These are phyloP conservation scores for Eimeria maxima DNA, from an alignment of 169 alveolate species.

Conservation along the genomic window DNA sequence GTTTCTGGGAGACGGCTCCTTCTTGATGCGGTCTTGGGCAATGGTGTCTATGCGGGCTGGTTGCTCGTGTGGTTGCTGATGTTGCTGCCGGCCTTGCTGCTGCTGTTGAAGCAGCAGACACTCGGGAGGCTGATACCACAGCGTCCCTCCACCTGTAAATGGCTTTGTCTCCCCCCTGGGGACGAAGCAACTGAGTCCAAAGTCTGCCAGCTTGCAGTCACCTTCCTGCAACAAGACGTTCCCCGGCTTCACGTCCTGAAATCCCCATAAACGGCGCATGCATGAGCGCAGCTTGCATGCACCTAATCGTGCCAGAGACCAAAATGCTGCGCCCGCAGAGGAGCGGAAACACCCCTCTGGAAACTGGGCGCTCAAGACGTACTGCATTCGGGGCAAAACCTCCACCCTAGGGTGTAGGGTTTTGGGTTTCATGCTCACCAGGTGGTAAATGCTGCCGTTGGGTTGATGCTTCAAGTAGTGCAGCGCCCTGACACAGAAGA, in stretches of 20 bases:
- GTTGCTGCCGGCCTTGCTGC: neutral
- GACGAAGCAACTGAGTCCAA: slow-evolving; percentile 92
- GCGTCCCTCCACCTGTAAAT: slow-evolving; percentile 94
- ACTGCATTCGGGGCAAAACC: neutral
- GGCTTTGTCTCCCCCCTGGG: slow-evolving; percentile 87
- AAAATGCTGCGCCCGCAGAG: neutral
- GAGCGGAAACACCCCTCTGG: neutral
- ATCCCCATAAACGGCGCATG: slow-evolving; percentile 27
- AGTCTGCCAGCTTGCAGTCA: slow-evolving; percentile 93
- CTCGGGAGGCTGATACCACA: slow-evolving; percentile 96
- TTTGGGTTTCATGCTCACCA: slow-evolving; percentile 84
- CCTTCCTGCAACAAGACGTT: slow-evolving; percentile 93
- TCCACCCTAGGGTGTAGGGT: neutral
- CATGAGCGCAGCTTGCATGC: neutral
- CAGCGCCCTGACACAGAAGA: slow-evolving; percentile 85
- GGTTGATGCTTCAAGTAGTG: slow-evolving; percentile 91
- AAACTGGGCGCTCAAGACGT: neutral
- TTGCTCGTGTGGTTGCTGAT: neutral
- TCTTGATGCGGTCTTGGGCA: neutral
- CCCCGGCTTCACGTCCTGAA: slow-evolving; percentile 93
- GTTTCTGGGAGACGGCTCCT: neutral
- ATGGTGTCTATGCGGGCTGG: neutral
- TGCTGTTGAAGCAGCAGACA: slow-evolving; percentile 86
- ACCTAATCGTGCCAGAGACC: neutral
- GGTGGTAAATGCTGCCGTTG: slow-evolving; percentile 92